Evolutionary conservation across 2,329 filamentous ascomycete species (phyloP), one percentile per base, ranked within the genome.

Genomic region (Fusarium abutilonis): DNA sequence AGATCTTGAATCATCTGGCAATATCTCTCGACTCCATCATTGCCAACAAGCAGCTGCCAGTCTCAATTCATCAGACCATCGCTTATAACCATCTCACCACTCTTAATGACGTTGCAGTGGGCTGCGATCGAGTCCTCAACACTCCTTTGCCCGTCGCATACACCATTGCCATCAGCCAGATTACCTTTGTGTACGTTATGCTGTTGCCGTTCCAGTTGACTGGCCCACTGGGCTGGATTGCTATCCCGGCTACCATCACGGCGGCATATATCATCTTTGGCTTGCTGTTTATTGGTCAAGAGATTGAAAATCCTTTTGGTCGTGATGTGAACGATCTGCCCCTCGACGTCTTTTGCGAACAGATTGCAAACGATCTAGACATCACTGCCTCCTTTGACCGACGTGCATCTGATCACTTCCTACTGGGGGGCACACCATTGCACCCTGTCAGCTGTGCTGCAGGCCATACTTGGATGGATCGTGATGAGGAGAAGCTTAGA

Each of bases 291-390:
- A 94, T 94, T 68, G 91, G 91, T 31, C 86, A 86, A 61, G 91
- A 95, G 75, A 90, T 95, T 63, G 91, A 95, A 75, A 92, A 95
- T 69, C 91, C 91, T 1, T 95, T 95, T 74, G 91, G 91, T 48
- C 82, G 87, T 62, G 91, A 94, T 65, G 91, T 93, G 60, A 94
- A 94, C 71, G 91, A 95, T 74, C 77, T 93, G 39, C 89, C 89
- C 0, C 81, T 93, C 4, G 91, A 94, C 71, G 78, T 81, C 9
- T 96, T 88, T 79, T 95, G 91, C 75, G 83, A 87, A 29, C 89
- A 93, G 70, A 82, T 95, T 31, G 85, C 88, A 13, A 75, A 82
- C 14, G 92, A 96, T 67, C 81, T 95, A 63, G 89, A 94, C 70
- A 86, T 90, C 53, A 86, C 94, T 66, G 87, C 88, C 9, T 83